A percentile compares a stretch with the other conserved stretches of the same genome.
Conservation (phyloP, 78 protist species). For the Isochrysis galbana region DNA sequence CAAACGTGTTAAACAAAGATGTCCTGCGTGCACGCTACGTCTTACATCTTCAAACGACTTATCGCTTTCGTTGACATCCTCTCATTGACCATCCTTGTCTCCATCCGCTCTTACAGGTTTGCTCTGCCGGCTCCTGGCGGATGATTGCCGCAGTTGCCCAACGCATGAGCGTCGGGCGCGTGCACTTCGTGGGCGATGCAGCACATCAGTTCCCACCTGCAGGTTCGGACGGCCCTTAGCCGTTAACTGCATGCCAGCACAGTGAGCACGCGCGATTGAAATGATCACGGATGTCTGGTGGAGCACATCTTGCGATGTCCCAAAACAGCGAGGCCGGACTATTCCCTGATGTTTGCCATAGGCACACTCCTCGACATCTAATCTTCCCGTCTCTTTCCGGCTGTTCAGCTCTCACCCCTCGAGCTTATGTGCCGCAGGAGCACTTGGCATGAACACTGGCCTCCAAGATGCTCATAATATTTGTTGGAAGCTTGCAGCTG, state of each 20-base stretch:
- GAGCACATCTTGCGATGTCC: too few species aligned
- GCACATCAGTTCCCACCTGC: constrained; percentile 25
- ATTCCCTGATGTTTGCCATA: neutral
- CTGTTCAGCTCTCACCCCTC: neutral
- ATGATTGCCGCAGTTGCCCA: neutral
- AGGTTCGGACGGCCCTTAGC: too few species aligned
- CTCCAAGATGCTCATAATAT: neutral
- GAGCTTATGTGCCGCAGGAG: too few species aligned
- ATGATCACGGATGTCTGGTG: too few species aligned
- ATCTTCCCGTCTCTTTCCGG: neutral
- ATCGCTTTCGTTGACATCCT: too few species aligned
- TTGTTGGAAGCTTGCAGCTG: neutral
- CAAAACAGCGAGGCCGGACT: neutral
- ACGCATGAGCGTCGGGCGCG: neutral
- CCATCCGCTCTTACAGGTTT: too few species aligned
- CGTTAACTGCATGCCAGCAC: too few species aligned
- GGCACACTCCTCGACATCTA: neutral
- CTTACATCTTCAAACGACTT: too few species aligned
- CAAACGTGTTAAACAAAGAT: too few species aligned
- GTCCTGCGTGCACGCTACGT: too few species aligned
- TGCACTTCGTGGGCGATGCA: neutral
- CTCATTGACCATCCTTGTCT: too few species aligned
- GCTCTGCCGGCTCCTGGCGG: neutral
- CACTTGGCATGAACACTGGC: neutral
- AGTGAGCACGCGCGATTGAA: too few species aligned